Evolutionary conservation across 2,329 filamentous ascomycete genomes (phyloP).

Genomic region (Arthrobotrys sinensis): DNA sequence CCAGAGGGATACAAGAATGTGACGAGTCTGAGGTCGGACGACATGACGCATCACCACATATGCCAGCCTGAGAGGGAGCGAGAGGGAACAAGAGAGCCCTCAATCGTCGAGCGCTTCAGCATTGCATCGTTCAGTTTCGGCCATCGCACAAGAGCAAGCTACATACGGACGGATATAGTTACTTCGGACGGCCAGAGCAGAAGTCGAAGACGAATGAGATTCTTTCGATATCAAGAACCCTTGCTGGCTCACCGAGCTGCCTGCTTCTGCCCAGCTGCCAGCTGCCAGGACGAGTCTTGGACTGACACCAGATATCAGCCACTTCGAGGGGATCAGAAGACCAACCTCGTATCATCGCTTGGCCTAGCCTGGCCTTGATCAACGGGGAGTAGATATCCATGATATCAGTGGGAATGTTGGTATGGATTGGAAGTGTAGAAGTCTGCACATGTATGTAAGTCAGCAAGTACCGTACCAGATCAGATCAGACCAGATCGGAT

Average conservation of each 20-base stretch:
- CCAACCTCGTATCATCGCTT: not conserved
- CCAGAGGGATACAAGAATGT: conserved; percentile 51
- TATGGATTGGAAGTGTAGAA: not conserved
- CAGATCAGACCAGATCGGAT: conserved; percentile 26
- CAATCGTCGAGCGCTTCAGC: conserved; percentile 12
- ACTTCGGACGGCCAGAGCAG: not conserved
- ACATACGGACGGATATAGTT: conserved; percentile 1
- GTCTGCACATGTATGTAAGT: not conserved
- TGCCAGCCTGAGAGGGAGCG: conserved; percentile 26
- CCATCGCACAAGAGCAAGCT: conserved; percentile 41
- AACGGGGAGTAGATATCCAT: not conserved
- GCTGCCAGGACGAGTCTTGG: conserved; percentile 6
- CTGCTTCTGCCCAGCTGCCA: conserved; percentile 5
- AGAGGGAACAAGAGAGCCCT: not conserved
- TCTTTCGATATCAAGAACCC: conserved; percentile 30
- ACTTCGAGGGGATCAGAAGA: conserved; percentile 24
- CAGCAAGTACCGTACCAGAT: not conserved
- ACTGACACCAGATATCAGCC: conserved; percentile 3
- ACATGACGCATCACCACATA: conserved; percentile 60
- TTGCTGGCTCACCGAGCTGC: conserved; percentile 35
- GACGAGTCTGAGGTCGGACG: conserved; percentile 58
- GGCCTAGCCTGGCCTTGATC: not conserved
- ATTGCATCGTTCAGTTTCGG: conserved; percentile 22
- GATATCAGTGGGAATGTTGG: conserved; percentile 13
- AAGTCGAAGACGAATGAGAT: conserved; percentile 7